Base-by-base conservation (phyloP, 306 rosid species). In the Prunus mume region DNA sequence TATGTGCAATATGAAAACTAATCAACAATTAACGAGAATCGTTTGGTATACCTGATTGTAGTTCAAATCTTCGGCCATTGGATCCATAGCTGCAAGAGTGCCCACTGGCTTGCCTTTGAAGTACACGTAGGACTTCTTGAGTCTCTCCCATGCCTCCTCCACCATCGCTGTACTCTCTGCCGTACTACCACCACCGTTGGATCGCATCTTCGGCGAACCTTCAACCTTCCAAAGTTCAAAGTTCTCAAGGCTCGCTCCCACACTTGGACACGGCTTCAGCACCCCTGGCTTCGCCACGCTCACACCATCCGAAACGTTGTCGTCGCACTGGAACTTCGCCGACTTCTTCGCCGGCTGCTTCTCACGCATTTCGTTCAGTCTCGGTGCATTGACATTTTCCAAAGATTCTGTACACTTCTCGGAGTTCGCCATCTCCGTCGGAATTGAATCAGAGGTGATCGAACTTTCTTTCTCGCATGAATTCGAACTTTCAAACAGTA, bases 71-170 rank as follows among this genome's bases (percentile, higher is more conserved):
- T 80, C 83, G 14, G 74, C 63, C 11, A 55, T 73, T 14, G 75
- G 75, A 80, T 80, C 83, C 74, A 57, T 54, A 32, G 83, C 83
- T 6, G 83, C 79, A n/a, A 80, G 74, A 55, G 83, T 74, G 3
- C 83, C 83, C 25, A 80, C 79, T 2, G 74, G 79, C 30, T 80
- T 49, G 76, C 75, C 70, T 34, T 34, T 22, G 69, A 45, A 74
- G 70, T 43, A 58, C 7, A 80, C 83, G 54, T 13, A 57, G 0
- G 83, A 68, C 24, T 67, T 46, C 43, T 60, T 46, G 30, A 80
- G 79, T 38, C 64, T 49, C 63, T 80, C 69, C 83, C 83, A 80
- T n/a, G 83, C 83, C 67, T 74, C 83, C 28, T 67, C 71, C 64
- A 67, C 61, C 83, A 79, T 79, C 24, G 71, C 79, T 51, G 41